phyloP scores from a whole-genome alignment of 75 land plant species.

The Pinus taeda region DNA sequence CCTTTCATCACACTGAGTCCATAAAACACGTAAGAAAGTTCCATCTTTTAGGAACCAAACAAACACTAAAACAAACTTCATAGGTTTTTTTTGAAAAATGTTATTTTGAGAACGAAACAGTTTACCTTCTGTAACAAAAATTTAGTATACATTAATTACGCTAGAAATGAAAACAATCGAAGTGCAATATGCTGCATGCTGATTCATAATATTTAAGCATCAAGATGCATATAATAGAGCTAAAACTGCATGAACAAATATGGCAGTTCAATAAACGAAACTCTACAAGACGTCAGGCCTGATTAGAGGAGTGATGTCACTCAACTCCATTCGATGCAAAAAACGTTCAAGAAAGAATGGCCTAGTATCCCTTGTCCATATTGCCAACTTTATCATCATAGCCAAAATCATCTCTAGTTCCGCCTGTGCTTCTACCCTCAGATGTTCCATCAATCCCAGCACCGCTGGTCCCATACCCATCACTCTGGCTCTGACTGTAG shows the following conservation, averaged over 20 bases:
- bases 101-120: not conserved
- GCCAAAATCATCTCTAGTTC: not conserved
- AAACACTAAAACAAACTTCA: not conserved
- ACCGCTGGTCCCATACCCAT: not conserved
- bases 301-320: no score
- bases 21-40: not conserved
- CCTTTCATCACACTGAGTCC: not conserved
- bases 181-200: not conserved
- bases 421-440: not conserved
- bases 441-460: not conserved
- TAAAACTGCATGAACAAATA: not conserved
- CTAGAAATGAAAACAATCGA: not conserved
- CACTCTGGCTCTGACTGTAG: not conserved
- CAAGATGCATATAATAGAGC: not conserved
- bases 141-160: not conserved
- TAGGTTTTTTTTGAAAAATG: not conserved
- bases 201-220: not conserved
- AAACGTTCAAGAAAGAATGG: not conserved
- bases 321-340: not conserved
- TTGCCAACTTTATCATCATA: not conserved
- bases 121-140: not conserved
- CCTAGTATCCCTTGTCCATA: constrained; percentile 8
- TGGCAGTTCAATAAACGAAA: not conserved
- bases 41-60: not conserved
- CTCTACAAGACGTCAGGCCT: not conserved